These are phyloP conservation scores for Lactarius indigo DNA, from an alignment of 768 basidiomycete genomes.

Conservation along the genomic window DNA sequence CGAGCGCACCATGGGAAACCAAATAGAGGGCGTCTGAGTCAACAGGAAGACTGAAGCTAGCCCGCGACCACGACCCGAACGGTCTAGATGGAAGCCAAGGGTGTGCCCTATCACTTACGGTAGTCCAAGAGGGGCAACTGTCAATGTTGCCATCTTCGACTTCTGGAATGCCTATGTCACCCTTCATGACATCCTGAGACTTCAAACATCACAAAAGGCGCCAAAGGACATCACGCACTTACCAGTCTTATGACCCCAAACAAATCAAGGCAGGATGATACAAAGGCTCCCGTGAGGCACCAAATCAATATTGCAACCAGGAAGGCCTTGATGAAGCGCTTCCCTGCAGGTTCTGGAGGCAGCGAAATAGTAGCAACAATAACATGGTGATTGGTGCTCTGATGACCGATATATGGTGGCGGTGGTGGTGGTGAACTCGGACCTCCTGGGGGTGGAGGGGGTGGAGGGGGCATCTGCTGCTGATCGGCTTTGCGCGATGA, in stretches of 20 bases:
- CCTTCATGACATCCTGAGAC: conserved; percentile 5
- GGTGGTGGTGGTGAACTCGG: conserved; percentile 5
- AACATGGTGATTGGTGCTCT: conserved; percentile 3
- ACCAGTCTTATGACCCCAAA: not conserved
- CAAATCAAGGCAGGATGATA: conserved; percentile 9
- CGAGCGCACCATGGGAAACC: conserved; percentile 30
- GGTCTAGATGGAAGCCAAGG: conserved; percentile 22
- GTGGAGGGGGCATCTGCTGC: not conserved
- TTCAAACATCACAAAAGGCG: not conserved
- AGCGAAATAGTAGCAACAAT: not conserved
- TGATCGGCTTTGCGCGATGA: not conserved
- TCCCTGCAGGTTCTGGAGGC: conserved; percentile 8
- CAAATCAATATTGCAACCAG: conserved; percentile 30
- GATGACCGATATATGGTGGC: conserved; percentile 12
- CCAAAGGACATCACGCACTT: conserved; percentile 23
- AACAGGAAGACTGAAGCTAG: conserved; percentile 32
- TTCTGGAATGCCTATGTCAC: not conserved
- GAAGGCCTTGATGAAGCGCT: conserved; percentile 32
- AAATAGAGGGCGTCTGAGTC: conserved; percentile 33
- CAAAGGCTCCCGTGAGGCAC: conserved; percentile 22
- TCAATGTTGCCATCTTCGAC: conserved; percentile 2
- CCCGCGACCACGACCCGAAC: conserved; percentile 26
- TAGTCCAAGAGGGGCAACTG: conserved; percentile 4
- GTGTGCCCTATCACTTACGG: conserved; percentile 25
- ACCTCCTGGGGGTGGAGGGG: not conserved